A percentile compares a stretch with the other conserved stretches of the same genome.
Evolutionary conservation across 805 yeast genomes (phyloP).

Genomic region (Saccharomycopsis selenospora): DNA sequence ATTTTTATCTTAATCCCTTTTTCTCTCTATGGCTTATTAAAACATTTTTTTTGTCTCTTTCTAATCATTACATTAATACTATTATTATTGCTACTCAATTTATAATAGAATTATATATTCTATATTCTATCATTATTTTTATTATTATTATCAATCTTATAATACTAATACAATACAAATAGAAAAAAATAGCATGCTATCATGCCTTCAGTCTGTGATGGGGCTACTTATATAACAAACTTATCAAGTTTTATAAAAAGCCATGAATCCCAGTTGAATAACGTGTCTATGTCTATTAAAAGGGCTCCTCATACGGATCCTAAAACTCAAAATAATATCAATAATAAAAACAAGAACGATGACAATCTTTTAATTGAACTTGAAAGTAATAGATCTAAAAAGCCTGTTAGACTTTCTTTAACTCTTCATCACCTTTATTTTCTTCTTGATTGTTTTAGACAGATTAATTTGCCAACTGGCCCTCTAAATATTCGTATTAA

Average conservation of each 20-base stretch:
- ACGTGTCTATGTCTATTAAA: slow-evolving; percentile 49
- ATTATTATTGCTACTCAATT: too few species aligned
- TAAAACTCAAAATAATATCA: slow-evolving; percentile 12
- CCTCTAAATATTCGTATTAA: slow-evolving; percentile 56
- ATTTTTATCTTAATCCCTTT: too few species aligned
- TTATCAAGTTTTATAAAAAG: slow-evolving; percentile 46
- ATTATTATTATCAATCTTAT: too few species aligned
- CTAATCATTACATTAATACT: too few species aligned
- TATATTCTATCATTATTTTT: too few species aligned
- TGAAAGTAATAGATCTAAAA: slow-evolving; percentile 24
- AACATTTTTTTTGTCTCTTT: too few species aligned
- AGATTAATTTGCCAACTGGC: slow-evolving; percentile 44
- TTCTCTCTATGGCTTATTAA: too few species aligned
- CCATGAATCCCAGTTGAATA: slow-evolving; percentile 53
- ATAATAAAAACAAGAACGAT: slow-evolving; percentile 6
- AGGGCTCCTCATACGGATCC: slow-evolving; percentile 26
- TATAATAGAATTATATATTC: too few species aligned
- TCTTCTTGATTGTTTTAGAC: slow-evolving; percentile 49
- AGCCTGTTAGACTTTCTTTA: slow-evolving; percentile 50
- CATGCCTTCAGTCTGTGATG: slow-evolving; percentile 33
- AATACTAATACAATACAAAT: not conserved
- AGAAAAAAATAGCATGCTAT: not conserved
- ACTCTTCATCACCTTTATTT: slow-evolving; percentile 60
- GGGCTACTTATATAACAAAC: slow-evolving; percentile 50
- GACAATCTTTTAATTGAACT: slow-evolving; percentile 8